A percentile compares a stretch with the other conserved stretches of the same genome.
These are phyloP conservation scores for Pisolithus orientalis DNA, from an alignment of 768 basidiomycete genomes.

Conservation along the genomic window DNA sequence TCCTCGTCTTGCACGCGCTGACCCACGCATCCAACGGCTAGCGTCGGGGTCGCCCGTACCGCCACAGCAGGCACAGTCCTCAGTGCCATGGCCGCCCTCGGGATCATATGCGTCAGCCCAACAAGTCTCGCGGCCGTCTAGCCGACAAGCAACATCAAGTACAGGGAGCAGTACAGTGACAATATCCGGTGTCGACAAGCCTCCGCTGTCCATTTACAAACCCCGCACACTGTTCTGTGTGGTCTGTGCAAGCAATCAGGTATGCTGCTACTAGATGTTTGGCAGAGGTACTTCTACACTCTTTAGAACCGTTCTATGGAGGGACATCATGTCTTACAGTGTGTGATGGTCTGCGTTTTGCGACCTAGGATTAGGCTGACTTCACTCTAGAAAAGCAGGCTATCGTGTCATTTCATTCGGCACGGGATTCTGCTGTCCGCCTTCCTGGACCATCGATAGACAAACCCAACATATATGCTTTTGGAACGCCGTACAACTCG, in stretches of 20 bases:
- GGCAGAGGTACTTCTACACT: slow-evolving; percentile 10
- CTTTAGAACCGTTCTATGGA: slow-evolving; percentile 95
- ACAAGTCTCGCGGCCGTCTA: slow-evolving; percentile 10
- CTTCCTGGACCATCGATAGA: slow-evolving; percentile 95
- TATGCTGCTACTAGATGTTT: slow-evolving; percentile 22
- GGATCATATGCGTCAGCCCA: slow-evolving; percentile 6
- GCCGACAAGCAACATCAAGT: slow-evolving; percentile 9
- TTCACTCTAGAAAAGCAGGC: slow-evolving; percentile 70
- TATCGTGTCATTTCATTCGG: slow-evolving; percentile 90
- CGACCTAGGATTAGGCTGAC: slow-evolving; percentile 4
- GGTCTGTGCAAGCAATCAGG: slow-evolving; percentile 99
- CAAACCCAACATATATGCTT: slow-evolving; percentile 94
- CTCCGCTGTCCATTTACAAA: slow-evolving; percentile 39
- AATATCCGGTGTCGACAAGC: slow-evolving; percentile 2
- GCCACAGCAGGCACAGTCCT: slow-evolving; percentile 12
- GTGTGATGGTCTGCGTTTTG: slow-evolving; percentile 28
- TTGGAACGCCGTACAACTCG: slow-evolving; percentile 94
- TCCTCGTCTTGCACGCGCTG: slow-evolving; percentile 67
- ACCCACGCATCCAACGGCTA: slow-evolving; percentile 56
- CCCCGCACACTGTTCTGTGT: slow-evolving; percentile 87
- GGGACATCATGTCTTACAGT: slow-evolving; percentile 88
- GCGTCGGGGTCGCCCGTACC: slow-evolving; percentile 33
- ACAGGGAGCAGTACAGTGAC: neutral
- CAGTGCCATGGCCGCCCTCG: slow-evolving; percentile 15
- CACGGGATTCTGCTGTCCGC: slow-evolving; percentile 94